Base-by-base conservation (phyloP, 441 rosid genomes). In the Mallotus repandus region DNA sequence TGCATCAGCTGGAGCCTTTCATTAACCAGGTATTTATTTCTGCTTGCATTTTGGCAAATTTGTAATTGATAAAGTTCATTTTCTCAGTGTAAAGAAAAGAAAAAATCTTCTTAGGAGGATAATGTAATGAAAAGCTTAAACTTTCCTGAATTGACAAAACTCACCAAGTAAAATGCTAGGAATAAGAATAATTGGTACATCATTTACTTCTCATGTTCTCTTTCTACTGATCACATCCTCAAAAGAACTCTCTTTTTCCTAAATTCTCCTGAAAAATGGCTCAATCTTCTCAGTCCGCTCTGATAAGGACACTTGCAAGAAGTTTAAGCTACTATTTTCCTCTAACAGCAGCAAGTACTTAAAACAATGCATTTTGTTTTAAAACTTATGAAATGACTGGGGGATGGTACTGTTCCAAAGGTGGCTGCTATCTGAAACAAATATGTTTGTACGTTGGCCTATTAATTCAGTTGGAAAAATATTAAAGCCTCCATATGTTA, bases 1-100 rank as follows among this genome's bases (percentile, higher is more conserved):
- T 95, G 79, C 90, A 89, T 79, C 89, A 92, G 78, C 83, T 95
- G 96, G 99, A 92, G 79, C 99, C 98, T 45, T 88, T 86, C 76
- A 88, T 92, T 80, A 89, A 89, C 78, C 96, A 92, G 92, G 99
- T 95, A 38, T 21, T 74, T 69, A 18, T 22, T 67, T 57, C 71
- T 59, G 9, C 55, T 58, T 43, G 74, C 74, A 49, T 52, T 52
- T 21, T 45, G 35, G 5, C 9, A 65, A 74, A 46, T 53, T 59
- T 32, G n/a, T 41, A 25, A 43, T 0, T 25, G 43, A 62, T 66
- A 5, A 22, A 52, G 16, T 48, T 68, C 65, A 72, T 7, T 43
- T 57, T 25, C 25, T 49, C 1, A 25, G 22, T 7, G 19, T 55
- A 54, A 52, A 45, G n/a, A 45, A 61, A 66, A 35, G n/a, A 16